Evolutionary conservation across 805 yeast species (phyloP).

Genomic region (Pichia kluyveri): DNA sequence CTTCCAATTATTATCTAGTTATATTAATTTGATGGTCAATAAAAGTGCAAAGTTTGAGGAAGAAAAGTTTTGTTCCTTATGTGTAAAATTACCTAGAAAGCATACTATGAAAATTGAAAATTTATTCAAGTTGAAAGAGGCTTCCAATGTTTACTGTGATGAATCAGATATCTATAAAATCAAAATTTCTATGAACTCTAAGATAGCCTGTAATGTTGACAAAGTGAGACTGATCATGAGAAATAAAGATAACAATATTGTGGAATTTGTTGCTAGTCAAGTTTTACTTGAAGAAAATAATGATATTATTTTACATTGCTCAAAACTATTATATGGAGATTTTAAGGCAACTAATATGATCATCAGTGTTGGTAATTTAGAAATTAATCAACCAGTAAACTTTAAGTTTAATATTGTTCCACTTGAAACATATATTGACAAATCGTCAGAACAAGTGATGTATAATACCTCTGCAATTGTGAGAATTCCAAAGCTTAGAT

Average conservation of each 20-base stretch:
- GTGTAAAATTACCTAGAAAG: not conserved
- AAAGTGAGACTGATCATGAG: slow-evolving; percentile 10
- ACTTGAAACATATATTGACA: slow-evolving; percentile 11
- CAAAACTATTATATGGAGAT: slow-evolving; percentile 15
- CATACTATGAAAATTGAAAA: slow-evolving; percentile 1
- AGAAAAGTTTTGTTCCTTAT: not conserved
- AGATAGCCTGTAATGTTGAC: slow-evolving; percentile 12
- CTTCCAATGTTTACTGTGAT: slow-evolving; percentile 25
- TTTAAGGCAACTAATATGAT: slow-evolving; percentile 13
- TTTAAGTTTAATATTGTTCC: not conserved
- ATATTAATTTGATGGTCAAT: slow-evolving; percentile 26
- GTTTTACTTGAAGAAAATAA: slow-evolving; percentile 6
- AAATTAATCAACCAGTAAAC: slow-evolving; percentile 9
- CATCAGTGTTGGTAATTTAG: slow-evolving; percentile 17
- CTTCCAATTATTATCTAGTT: slow-evolving; percentile 29
- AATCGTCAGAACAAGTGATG: not conserved
- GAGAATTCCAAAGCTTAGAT: slow-evolving; percentile 16
- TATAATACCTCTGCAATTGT: slow-evolving; percentile 16
- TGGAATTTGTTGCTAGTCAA: slow-evolving; percentile 12
- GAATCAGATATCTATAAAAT: slow-evolving; percentile 31
- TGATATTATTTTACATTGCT: slow-evolving; percentile 13
- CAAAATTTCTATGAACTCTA: slow-evolving; percentile 26
- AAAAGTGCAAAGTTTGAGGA: slow-evolving; percentile 12
- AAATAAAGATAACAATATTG: slow-evolving; percentile 8
- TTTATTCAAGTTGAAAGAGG: not conserved